Conservation (phyloP, 139 green algal species). For the Coccomyxa sp. region DNA sequence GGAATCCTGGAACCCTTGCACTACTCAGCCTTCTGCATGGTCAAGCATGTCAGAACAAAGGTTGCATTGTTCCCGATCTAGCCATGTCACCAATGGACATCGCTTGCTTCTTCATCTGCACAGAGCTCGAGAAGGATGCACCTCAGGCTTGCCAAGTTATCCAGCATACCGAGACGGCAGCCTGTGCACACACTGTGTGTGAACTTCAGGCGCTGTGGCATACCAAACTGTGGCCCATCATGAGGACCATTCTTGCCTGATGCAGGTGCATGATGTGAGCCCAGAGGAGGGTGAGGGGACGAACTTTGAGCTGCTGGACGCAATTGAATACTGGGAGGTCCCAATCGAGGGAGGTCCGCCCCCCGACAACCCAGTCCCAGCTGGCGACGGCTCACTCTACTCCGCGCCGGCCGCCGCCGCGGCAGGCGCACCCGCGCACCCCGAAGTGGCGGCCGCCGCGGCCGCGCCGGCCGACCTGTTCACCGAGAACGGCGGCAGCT, state of each 20-base stretch:
- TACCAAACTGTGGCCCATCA: too few relatives aligned
- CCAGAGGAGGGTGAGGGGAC: constrained; percentile 13
- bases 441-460: neutral
- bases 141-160: too few relatives aligned
- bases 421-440: neutral
- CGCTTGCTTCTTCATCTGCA: too few relatives aligned
- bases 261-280: constrained; percentile 34
- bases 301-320: constrained; percentile 42
- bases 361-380: constrained; percentile 36
- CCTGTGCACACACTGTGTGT: too few relatives aligned
- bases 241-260: too few relatives aligned
- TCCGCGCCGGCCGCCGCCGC: neutral
- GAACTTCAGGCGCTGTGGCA: too few relatives aligned
- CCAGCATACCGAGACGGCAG: too few relatives aligned
- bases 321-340: constrained; percentile 40
- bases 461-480: neutral
- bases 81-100: too few relatives aligned
- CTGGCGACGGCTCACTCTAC: constrained; percentile 24
- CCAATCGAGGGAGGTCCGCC: constrained; percentile 24
- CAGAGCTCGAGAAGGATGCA: too few relatives aligned
- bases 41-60: neutral
- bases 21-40: neutral
- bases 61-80: too few relatives aligned
- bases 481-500: neutral
- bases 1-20: neutral